Percentiles rank a stretch among this genome's conserved stretches.
These are phyloP conservation scores for Biscogniauxia mediterranea DNA, from an alignment of 2,329 filamentous ascomycete species.

Conservation along the genomic window DNA sequence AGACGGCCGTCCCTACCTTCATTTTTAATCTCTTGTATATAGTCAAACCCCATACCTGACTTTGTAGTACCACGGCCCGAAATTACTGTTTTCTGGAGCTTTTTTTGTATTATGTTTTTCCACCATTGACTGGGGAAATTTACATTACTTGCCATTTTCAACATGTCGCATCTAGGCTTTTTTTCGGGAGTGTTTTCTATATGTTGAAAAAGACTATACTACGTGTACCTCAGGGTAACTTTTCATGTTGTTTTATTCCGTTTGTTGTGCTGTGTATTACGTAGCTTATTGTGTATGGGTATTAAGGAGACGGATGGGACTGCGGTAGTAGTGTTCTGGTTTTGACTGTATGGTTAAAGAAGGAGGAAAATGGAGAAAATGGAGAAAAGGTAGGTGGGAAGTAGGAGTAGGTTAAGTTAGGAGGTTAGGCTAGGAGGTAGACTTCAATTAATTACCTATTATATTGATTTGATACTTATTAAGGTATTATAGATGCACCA, in stretches of 20 bases:
- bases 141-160: neutral
- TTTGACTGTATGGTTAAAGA: too few species aligned
- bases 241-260: too few species aligned
- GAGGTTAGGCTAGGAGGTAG: too few species aligned
- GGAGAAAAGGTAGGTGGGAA: too few species aligned
- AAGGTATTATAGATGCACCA: too few species aligned
- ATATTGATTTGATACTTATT: too few species aligned
- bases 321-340: too few species aligned
- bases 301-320: neutral
- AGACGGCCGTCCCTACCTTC: slow-evolving; percentile 15
- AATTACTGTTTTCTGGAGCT: neutral
- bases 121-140: slow-evolving; percentile 2
- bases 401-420: too few species aligned
- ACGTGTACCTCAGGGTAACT: neutral
- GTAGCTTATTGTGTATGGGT: neutral
- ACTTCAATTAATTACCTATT: neutral
- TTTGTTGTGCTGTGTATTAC: neutral
- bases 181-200: neutral
- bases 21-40: slow-evolving; percentile 14
- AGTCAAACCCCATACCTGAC: slow-evolving; percentile 15
- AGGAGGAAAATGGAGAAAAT: too few species aligned
- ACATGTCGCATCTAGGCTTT: too few species aligned
- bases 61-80: slow-evolving; percentile 18
- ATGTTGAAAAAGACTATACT: neutral
- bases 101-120: neutral